Evolutionary conservation across 2,329 filamentous ascomycete species (phyloP).

Genomic region (Ophiostoma sp.): DNA sequence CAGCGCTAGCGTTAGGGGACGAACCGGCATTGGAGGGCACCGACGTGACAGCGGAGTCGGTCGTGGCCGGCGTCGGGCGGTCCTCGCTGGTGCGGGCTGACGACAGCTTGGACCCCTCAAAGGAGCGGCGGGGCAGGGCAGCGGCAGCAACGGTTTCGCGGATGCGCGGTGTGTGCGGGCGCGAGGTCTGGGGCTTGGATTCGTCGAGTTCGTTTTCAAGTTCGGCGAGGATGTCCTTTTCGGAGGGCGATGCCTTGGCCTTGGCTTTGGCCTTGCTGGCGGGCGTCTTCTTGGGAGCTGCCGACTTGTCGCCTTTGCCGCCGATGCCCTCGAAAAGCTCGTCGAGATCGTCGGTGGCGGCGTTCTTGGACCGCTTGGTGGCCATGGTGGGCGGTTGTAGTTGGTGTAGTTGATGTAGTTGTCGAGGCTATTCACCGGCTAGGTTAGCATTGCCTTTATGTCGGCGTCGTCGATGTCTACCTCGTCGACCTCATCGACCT

Average conservation of each 20-base stretch:
- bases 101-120: conserved; percentile 22
- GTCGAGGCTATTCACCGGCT: neutral
- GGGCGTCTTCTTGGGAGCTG: conserved; percentile 34
- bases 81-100: conserved; percentile 56
- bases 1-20: neutral
- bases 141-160: conserved; percentile 48
- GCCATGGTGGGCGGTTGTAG: conserved; percentile 43
- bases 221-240: conserved; percentile 79
- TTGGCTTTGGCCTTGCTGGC: conserved; percentile 38
- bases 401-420: neutral
- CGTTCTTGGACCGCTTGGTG: conserved; percentile 49
- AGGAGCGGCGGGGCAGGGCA: conserved; percentile 31
- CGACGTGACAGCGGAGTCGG: conserved; percentile 24
- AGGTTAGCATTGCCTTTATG: neutral
- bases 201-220: conserved; percentile 71
- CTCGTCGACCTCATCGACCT: neutral
- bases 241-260: conserved; percentile 43
- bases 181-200: conserved; percentile 57
- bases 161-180: conserved; percentile 76
- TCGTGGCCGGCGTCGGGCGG: conserved; percentile 39
- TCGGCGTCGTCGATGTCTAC: too few relatives aligned
- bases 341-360: conserved; percentile 57
- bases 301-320: conserved; percentile 34
- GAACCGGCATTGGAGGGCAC: conserved; percentile 24
- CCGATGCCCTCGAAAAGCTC: conserved; percentile 61